Conservation (phyloP, 805 yeast species). For the Ogataea methanolica region DNA sequence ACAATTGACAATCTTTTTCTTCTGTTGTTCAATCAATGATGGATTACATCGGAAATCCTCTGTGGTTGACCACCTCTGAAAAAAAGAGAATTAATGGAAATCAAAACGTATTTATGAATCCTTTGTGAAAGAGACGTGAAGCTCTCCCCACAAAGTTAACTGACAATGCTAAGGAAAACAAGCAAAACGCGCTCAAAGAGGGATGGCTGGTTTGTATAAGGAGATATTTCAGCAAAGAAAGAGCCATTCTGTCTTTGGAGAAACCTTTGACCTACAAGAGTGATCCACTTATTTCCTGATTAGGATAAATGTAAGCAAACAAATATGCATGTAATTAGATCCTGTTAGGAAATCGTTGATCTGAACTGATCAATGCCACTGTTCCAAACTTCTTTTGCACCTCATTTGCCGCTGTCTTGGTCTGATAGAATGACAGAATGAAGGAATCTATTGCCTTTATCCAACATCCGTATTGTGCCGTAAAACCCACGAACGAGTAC, state of each 20-base stretch:
- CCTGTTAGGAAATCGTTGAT: not conserved
- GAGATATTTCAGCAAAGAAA: not conserved
- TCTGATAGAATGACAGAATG: too few species aligned
- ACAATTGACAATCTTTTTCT: not conserved
- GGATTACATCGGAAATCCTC: not conserved
- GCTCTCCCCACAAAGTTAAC: not conserved
- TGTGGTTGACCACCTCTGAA: too few species aligned
- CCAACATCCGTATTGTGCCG: too few species aligned
- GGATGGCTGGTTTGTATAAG: slow-evolving; percentile 9
- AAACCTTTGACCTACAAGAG: not conserved
- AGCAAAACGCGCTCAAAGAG: slow-evolving; percentile 1
- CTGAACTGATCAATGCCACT: not conserved
- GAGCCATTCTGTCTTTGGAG: not conserved
- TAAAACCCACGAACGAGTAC: too few species aligned
- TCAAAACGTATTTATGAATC: not conserved
- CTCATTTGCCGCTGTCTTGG: too few species aligned
- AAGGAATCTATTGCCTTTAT: too few species aligned
- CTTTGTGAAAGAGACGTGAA: too few species aligned
- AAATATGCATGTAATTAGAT: slow-evolving; percentile 5
- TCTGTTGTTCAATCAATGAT: not conserved
- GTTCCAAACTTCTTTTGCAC: too few species aligned
- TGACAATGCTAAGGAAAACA: not conserved
- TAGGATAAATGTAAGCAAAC: slow-evolving; percentile 8
- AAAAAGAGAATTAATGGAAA: too few species aligned
- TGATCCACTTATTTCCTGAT: slow-evolving; percentile 6